Percentiles rank a stretch among this genome's conserved stretches.
Evolutionary conservation across 2,329 filamentous ascomycete species (phyloP).

Genomic region (Penicillium sp.): DNA sequence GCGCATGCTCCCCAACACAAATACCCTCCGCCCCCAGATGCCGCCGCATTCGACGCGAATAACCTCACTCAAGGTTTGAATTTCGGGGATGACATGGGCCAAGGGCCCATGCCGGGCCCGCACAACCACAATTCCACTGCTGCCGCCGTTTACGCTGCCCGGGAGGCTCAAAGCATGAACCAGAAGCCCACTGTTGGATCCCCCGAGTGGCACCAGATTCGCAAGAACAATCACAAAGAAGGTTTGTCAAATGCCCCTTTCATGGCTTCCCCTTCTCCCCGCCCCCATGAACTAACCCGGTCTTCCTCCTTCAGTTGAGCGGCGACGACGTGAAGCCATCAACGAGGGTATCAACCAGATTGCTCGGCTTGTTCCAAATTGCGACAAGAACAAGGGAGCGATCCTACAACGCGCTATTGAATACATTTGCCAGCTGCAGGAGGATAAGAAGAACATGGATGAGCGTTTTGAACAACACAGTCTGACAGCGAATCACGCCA

Average conservation of each 20-base stretch:
- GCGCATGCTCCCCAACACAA: constrained; percentile 41
- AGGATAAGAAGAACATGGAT: constrained; percentile 40
- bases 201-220: constrained; percentile 95
- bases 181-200: constrained; percentile 87
- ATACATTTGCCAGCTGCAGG: constrained; percentile 78
- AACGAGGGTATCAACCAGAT: constrained; percentile 99
- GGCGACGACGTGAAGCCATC: constrained; percentile 92
- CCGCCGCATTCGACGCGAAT: constrained; percentile 32
- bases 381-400: constrained; percentile 98
- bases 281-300: neutral
- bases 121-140: constrained; percentile 51
- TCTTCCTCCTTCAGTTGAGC: constrained; percentile 63
- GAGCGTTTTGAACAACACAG: constrained; percentile 40
- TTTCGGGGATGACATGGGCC: constrained; percentile 38
- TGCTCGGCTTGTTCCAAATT: constrained; percentile 93
- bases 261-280: constrained; percentile 3
- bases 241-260: constrained; percentile 51
- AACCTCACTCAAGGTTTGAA: constrained; percentile 31
- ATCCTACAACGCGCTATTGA: constrained; percentile 89
- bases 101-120: constrained; percentile 29
- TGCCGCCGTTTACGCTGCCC: constrained; percentile 50
- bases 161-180: constrained; percentile 47
- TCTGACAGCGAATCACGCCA: constrained; percentile 41
- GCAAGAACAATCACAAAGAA: constrained; percentile 98
- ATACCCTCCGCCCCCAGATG: constrained; percentile 40